Conservation (phyloP, 495 filamentous ascomycete species). For the Clavariopsis aquatica region DNA sequence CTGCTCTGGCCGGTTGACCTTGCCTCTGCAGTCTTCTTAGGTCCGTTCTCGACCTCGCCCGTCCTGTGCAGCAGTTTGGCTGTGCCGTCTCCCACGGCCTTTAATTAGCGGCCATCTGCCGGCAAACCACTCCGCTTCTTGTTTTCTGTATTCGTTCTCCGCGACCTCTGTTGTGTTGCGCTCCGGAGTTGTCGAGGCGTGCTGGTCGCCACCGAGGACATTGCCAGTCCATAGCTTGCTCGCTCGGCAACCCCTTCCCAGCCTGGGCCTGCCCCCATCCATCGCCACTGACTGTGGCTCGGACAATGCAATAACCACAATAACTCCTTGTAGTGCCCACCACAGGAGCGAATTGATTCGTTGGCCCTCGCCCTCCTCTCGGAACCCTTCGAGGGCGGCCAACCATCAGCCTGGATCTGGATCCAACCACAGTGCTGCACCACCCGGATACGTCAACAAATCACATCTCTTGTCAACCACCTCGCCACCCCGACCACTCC, state of each 20-base stretch:
- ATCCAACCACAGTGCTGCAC: neutral
- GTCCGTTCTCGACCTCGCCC: neutral
- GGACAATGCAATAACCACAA: neutral
- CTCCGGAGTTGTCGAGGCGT: neutral
- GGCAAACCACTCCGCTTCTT: neutral
- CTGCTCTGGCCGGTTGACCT: conserved; percentile 2
- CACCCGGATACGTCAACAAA: neutral
- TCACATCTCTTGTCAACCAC: neutral
- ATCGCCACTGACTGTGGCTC: neutral
- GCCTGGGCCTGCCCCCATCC: conserved; percentile 4
- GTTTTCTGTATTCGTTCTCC: neutral
- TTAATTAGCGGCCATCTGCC: neutral
- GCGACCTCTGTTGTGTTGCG: neutral
- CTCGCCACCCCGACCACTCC: neutral
- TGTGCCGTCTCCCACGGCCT: neutral
- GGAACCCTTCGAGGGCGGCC: neutral
- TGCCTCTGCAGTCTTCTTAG: conserved; percentile 1
- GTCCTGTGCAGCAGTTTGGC: neutral
- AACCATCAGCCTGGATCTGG: neutral
- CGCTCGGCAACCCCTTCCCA: neutral
- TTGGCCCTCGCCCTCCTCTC: neutral
- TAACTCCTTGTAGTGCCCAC: neutral
- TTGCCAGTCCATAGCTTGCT: neutral
- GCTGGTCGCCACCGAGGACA: neutral
- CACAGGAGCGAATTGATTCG: conserved; percentile 7